Conservation (phyloP, 176 grass and related monocot genomes). For the Carex pumila region DNA sequence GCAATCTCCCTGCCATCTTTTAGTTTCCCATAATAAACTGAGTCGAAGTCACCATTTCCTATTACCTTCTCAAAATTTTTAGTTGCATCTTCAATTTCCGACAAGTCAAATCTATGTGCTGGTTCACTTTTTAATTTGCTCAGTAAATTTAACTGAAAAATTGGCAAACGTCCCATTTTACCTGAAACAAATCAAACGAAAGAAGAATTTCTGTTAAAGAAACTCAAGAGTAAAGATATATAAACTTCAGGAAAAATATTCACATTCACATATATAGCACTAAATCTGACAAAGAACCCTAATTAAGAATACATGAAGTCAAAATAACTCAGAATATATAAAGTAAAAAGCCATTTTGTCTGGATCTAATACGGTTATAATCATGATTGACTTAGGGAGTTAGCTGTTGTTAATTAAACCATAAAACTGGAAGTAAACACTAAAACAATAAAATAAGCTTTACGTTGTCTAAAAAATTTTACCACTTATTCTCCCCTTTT, state of each 20-base stretch:
- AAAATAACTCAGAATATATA: background rate
- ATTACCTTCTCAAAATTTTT: conserved; percentile 60
- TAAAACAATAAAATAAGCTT: background rate
- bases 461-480: background rate
- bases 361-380: background rate
- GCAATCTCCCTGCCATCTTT: conserved; percentile 75
- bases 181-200: conserved; percentile 29
- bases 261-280: background rate
- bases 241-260: background rate
- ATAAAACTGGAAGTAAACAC: background rate
- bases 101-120: conserved; percentile 75
- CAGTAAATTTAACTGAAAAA: conserved; percentile 23
- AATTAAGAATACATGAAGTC: background rate
- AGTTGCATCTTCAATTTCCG: conserved; percentile 90
- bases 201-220: conserved; percentile 20
- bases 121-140: conserved; percentile 77
- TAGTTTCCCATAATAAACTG: conserved; percentile 90
- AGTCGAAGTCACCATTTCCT: conserved; percentile 82
- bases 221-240: background rate
- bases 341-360: background rate
- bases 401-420: background rate
- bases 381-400: background rate
- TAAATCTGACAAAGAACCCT: background rate
- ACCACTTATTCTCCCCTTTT: conserved; percentile 36
- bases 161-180: conserved; percentile 24